Evolutionary conservation across 2,329 filamentous ascomycete genomes (phyloP).

Genomic region (Colletotrichum sp.): DNA sequence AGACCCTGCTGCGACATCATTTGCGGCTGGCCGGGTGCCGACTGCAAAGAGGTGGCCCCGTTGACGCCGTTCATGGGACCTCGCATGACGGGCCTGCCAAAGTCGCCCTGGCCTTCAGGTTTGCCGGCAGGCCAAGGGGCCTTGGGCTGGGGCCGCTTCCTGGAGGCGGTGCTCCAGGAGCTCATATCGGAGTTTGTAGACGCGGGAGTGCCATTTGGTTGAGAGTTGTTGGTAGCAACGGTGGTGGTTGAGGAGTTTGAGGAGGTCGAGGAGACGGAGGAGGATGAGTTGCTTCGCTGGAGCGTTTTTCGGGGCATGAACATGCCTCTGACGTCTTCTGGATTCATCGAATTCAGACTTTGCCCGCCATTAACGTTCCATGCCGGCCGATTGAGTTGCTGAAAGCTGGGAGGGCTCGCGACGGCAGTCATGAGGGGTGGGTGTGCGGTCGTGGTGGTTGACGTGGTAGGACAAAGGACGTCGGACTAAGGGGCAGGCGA

Average conservation of each 20-base stretch:
- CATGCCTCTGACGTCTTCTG: conserved; percentile 86
- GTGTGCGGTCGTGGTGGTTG: conserved; percentile 29
- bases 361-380: conserved; percentile 66
- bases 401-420: conserved; percentile 67
- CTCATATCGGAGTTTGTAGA: conserved; percentile 52
- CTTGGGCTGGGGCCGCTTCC: conserved; percentile 59
- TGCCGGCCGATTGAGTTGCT: conserved; percentile 68
- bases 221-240: conserved; percentile 64
- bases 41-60: conserved; percentile 39
- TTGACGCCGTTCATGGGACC: conserved; percentile 23
- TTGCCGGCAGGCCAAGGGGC: conserved; percentile 55
- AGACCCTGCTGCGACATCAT: conserved; percentile 47
- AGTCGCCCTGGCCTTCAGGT: conserved; percentile 51
- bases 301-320: conserved; percentile 88
- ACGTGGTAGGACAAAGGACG: neutral
- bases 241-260: conserved; percentile 68
- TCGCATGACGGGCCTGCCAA: conserved; percentile 49
- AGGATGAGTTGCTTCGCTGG: conserved; percentile 89
- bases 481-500: conserved; percentile 23
- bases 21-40: conserved; percentile 41
- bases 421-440: conserved; percentile 69
- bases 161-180: conserved; percentile 53
- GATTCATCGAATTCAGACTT: conserved; percentile 70
- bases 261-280: conserved; percentile 74
- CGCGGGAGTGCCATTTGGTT: conserved; percentile 64